Evolutionary conservation across 2,329 filamentous ascomycete species (phyloP).

Genomic region (Chalaropsis thielavioides): DNA sequence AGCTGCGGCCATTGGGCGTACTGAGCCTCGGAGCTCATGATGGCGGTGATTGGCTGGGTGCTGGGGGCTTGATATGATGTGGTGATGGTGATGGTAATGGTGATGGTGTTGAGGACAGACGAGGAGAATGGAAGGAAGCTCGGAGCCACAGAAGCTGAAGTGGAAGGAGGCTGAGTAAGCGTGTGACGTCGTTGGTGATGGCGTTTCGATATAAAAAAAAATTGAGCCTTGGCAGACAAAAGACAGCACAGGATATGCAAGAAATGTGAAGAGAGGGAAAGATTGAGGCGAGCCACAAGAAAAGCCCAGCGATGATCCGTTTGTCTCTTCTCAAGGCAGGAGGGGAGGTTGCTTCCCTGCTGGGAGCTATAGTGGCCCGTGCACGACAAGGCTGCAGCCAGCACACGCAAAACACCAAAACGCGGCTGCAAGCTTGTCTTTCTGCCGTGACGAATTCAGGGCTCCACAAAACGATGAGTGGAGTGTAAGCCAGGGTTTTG

Average conservation of each 20-base stretch:
- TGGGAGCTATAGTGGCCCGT: constrained; percentile 11
- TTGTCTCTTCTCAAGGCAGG: constrained; percentile 1
- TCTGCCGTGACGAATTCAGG: not conserved
- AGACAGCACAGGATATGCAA: too few species aligned
- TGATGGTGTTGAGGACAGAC: not conserved
- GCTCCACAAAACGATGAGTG: constrained; percentile 7
- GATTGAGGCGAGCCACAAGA: not conserved
- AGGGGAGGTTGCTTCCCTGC: constrained; percentile 13
- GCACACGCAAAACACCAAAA: constrained; percentile 14
- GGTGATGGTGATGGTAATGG: not conserved
- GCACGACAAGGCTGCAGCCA: constrained; percentile 17
- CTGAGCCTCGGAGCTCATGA: constrained; percentile 68
- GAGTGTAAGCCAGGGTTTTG: not conserved
- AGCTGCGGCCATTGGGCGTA: constrained; percentile 76
- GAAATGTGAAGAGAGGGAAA: not conserved
- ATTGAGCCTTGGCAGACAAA: too few species aligned
- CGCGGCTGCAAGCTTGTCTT: not conserved
- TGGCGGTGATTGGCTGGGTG: constrained; percentile 22
- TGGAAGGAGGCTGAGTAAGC: not conserved
- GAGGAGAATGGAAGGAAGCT: not conserved
- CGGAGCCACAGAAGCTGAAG: not conserved
- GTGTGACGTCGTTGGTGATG: not conserved
- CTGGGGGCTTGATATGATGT: not conserved
- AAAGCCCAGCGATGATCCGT: not conserved
- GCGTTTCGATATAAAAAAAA: too few species aligned